Conservation (phyloP, 257 asterid species). For the Perilla frutescens region DNA sequence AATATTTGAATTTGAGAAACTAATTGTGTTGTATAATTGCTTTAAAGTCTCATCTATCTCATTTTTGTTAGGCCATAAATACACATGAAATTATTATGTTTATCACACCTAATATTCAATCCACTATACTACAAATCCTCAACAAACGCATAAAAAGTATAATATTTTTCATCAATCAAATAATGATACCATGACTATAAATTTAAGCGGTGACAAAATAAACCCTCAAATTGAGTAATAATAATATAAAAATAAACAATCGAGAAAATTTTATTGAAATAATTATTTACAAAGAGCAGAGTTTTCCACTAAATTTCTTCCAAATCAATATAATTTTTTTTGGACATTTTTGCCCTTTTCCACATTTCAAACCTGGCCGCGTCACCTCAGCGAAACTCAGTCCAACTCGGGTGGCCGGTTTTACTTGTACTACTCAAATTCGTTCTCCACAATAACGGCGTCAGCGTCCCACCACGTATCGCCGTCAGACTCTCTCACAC, state of each 20-base stretch:
- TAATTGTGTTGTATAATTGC: neutral
- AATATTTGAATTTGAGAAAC: neutral
- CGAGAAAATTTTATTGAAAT: constrained; percentile 29
- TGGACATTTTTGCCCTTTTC: constrained; percentile 17
- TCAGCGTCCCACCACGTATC: constrained; percentile 80
- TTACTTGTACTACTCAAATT: constrained; percentile 35
- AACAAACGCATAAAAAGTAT: neutral
- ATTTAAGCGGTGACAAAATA: neutral
- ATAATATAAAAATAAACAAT: constrained; percentile 28
- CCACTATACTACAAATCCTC: too few relatives aligned
- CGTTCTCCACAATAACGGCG: constrained; percentile 66
- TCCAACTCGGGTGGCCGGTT: constrained; percentile 18
- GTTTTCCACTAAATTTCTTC: constrained; percentile 6
- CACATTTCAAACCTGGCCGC: constrained; percentile 26
- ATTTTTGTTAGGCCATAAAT: neutral
- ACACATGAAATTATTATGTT: too few relatives aligned
- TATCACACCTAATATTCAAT: neutral
- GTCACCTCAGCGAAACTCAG: constrained; percentile 30
- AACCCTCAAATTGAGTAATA: neutral
- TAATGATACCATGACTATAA: neutral
- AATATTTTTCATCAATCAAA: neutral
- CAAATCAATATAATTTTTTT: neutral
- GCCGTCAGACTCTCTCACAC: constrained; percentile 50
- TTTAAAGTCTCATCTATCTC: too few relatives aligned
- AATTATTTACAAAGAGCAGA: constrained; percentile 41